A percentile compares a stretch with the other conserved stretches of the same genome.
phyloP scores from a whole-genome alignment of 169 alveolate genomes.

The Cryptosporidium canis region DNA sequence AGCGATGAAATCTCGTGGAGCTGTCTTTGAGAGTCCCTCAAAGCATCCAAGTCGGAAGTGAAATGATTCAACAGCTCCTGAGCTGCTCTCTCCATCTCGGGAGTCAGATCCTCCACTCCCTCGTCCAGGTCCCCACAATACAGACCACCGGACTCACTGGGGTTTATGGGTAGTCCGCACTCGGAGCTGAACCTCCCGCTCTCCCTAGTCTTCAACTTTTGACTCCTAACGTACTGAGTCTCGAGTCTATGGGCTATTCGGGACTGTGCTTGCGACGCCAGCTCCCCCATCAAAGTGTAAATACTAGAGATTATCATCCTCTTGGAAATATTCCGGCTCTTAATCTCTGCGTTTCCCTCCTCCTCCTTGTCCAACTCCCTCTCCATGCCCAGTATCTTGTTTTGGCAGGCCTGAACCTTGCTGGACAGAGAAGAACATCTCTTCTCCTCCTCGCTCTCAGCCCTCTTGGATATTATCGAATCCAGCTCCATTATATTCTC shows the following conservation, averaged over 20 bases:
- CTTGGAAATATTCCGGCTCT: background rate
- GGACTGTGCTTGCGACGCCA: constrained; percentile 46
- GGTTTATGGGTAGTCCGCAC: background rate
- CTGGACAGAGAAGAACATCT: background rate
- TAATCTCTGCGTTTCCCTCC: background rate
- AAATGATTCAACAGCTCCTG: constrained; percentile 42
- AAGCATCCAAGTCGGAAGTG: constrained; percentile 61
- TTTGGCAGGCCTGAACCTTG: constrained; percentile 45
- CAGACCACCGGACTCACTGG: no score
- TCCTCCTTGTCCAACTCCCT: background rate
- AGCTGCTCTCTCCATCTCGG: constrained; percentile 65
- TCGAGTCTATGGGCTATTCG: constrained; percentile 30
- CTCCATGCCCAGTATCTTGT: constrained; percentile 28
- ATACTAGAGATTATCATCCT: constrained; percentile 22
- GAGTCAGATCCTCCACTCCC: constrained; percentile 2
- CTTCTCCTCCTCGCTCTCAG: background rate
- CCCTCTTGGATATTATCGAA: background rate
- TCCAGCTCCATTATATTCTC: constrained; percentile 9
- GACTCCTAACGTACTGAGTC: constrained; percentile 2
- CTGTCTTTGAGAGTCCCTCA: constrained; percentile 51
- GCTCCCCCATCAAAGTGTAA: constrained; percentile 53
- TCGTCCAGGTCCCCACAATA: constrained; percentile 6
- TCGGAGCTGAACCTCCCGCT: background rate
- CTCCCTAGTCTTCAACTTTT: constrained; percentile 13
- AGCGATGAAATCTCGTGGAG: constrained; percentile 55